These are phyloP conservation scores for Ogataea henricii DNA, from an alignment of 805 yeast species.

Conservation along the genomic window DNA sequence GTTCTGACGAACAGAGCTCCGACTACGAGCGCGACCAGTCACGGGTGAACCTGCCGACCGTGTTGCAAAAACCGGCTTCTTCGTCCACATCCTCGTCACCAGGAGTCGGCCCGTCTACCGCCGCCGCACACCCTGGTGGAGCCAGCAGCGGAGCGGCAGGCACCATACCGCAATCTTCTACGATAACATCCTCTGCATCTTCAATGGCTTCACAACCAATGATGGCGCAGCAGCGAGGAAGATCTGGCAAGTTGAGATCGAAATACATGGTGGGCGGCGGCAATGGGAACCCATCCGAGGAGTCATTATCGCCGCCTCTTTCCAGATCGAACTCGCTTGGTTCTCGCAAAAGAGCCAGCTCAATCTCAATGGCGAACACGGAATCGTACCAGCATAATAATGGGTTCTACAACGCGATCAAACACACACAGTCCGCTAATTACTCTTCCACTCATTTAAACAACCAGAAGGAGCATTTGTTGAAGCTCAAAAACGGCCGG, in stretches of 20 bases:
- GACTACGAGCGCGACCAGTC: neutral
- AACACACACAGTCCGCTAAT: constrained; percentile 31
- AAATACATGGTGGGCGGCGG: constrained; percentile 19
- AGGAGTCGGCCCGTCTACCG: neutral
- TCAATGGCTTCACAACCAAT: constrained; percentile 16
- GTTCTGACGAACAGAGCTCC: constrained; percentile 11
- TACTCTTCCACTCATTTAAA: constrained; percentile 24
- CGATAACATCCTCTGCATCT: constrained; percentile 16
- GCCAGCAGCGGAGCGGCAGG: neutral
- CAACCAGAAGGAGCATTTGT: constrained; percentile 27
- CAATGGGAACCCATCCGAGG: constrained; percentile 21
- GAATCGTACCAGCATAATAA: constrained; percentile 18
- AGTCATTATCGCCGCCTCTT: constrained; percentile 25
- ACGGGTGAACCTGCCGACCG: constrained; percentile 4
- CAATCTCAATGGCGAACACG: constrained; percentile 24
- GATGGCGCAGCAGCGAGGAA: constrained; percentile 19
- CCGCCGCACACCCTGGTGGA: neutral
- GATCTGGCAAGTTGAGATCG: constrained; percentile 23
- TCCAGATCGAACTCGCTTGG: constrained; percentile 23
- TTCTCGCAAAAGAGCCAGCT: constrained; percentile 24
- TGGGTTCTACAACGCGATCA: constrained; percentile 18
- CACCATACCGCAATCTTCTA: constrained; percentile 11
- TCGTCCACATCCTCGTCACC: constrained; percentile 9
- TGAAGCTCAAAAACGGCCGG: constrained; percentile 33
- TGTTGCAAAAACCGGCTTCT: neutral